Evolutionary conservation across 306 rosid genomes (phyloP), one percentile per base, ranked within the genome.

Genomic region (Quercus agrifolia): DNA sequence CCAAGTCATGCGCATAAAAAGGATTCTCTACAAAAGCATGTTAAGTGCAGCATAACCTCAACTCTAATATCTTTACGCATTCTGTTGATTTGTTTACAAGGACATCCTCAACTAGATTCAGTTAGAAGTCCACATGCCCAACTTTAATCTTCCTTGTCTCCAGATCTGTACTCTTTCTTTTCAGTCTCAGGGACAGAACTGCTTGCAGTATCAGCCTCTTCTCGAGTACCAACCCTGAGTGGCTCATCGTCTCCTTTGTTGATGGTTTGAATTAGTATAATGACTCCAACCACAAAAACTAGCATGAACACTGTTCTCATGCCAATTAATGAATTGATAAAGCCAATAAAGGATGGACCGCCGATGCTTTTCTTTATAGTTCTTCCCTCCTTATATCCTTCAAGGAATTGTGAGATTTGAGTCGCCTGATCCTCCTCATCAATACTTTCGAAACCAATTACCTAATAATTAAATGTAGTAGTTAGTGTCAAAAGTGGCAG

Each of bases 311-410:
- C 90, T 80, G 88, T 75, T 74, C 90, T 86, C 78, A 91, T 78
- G 85, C 94, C 96, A 25, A 96, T 73, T 4, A 87, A 74, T 54
- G 89, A 85, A 52, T 81, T 75, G 68, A 93, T 46, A 61, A 74
- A 82, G 62, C 82, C 83, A 66, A 86, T 68, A 30, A 87, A 5
- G 0, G 97, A 88, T 17, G 91, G 85, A 30, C 93, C 91, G 2
- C 88, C 80, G 8, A 87, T 69, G 78, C 56, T 30, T 51, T 89
- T 82, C 88, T 90, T 63, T 75, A 84, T 35, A 17, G 90, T 90
- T 86, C 88, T 90, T 77, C 99, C 99, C 78, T 91, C 96, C 72
- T 87, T 86, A 19, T 91, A 96, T 82, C 98, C 97, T 88, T 87
- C 90, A 3, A 96, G 71, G 74, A 96, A 91, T 76, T 78, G 86